Percentiles rank a stretch among this genome's conserved stretches.
These are phyloP conservation scores for Escallonia herrerae DNA, from an alignment of 129 eudicot genomes.

Conservation along the genomic window DNA sequence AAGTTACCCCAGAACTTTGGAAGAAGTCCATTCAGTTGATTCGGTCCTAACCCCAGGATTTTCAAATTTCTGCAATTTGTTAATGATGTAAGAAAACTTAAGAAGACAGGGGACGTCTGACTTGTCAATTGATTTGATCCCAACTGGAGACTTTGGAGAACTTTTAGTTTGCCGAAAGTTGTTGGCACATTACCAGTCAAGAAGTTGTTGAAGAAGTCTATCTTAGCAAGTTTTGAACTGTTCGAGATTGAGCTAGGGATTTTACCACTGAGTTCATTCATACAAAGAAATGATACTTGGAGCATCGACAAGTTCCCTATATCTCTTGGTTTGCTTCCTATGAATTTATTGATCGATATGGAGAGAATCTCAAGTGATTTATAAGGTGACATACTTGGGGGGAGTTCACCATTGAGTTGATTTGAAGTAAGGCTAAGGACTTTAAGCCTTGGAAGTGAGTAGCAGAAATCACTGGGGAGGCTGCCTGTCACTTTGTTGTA, in stretches of 20 bases:
- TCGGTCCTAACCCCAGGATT: background rate
- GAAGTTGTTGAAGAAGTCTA: background rate
- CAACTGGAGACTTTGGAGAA: background rate
- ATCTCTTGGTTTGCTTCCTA: no score
- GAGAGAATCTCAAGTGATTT: no score
- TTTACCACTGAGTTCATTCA: constrained; percentile 4
- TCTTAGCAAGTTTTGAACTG: background rate
- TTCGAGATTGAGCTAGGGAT: constrained; percentile 13
- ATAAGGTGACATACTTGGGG: no score
- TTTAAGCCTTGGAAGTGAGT: no score
- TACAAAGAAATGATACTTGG: no score
- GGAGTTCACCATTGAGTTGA: no score
- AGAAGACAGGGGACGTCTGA: background rate
- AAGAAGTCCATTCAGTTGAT: constrained; percentile 4
- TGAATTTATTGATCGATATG: no score
- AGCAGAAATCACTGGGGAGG: no score
- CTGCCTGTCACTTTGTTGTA: no score
- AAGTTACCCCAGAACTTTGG: constrained; percentile 4
- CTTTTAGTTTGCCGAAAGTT: constrained; percentile 1
- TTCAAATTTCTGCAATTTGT: constrained; percentile 10
- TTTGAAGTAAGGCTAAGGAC: no score
- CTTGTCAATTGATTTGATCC: background rate
- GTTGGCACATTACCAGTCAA: constrained; percentile 12
- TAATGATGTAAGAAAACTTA: constrained; percentile 1
- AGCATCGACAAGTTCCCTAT: no score